Base-by-base conservation (phyloP, 257 asterid genomes). In the Lavandula angustifolia region DNA sequence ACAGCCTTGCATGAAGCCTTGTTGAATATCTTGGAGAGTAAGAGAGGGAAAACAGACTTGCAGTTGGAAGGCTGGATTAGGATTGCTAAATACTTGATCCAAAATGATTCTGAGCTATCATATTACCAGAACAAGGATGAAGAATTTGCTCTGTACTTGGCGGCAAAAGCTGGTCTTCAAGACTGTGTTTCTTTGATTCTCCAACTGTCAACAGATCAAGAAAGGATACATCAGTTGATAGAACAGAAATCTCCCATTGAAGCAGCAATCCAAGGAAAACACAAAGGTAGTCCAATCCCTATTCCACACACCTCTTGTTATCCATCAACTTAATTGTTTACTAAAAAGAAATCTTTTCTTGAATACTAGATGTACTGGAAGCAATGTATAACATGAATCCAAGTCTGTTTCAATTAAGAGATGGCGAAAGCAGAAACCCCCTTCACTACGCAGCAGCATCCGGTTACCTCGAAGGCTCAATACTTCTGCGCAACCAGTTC, bases 81-180 rank as follows among this genome's bases (percentile, higher is more conserved):
- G n/a, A 7, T 44, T 70, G 70, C 73, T 35, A 8, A 1, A 17
- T 59, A 10, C 48, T 60, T 70, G 69, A 55, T 75, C 37, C 27
- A 37, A 11, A 13, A 59, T 18, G 68, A 76, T 64, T 60, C 58
- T 2, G 58, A 62, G 42, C 4, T 62, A 22, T 22, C 40, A 3
- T 67, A 49, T 58, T 66, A 68, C 22, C 51, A 27, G 18, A 79
- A 79, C 48, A 9, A 29, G 11, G 48, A 57, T 18, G 75, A 73
- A 4, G 61, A 66, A 54, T 76, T 53, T 12, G 66, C 64, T 3
- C 6, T 73, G 41, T 79, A 69, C 57, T 57, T 79, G 64, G 77
- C 81, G 0, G 73, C 76, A 29, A 69, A 69, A 58, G 75, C 68
- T 22, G 81, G 79, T 52, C 73, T 55, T 51, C 54, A 42, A n/a